These are phyloP conservation scores for Closterium sp. DNA, from an alignment of 139 green algal species.

Conservation along the genomic window DNA sequence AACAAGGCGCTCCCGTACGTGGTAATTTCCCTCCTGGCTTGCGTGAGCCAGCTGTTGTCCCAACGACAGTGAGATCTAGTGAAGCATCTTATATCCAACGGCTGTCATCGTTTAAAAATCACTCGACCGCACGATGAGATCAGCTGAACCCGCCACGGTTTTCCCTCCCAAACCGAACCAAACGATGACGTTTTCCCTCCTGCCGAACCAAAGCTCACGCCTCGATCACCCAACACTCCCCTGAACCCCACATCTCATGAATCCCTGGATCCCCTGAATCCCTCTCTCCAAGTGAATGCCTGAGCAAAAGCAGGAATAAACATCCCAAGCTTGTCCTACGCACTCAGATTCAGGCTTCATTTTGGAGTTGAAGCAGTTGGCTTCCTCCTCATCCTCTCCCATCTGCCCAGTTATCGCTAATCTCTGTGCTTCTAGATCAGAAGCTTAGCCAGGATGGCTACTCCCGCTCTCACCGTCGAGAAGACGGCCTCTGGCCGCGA, in stretches of 20 bases:
- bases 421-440: background rate
- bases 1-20: background rate
- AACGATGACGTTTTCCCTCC: background rate
- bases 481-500: slow-evolving; percentile 51
- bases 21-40: background rate
- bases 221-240: no score
- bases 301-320: background rate
- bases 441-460: slow-evolving; percentile 17
- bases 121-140: no score
- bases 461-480: slow-evolving; percentile 25
- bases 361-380: background rate
- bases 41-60: background rate
- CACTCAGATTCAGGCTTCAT: background rate
- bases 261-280: background rate
- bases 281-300: background rate
- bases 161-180: background rate
- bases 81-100: background rate
- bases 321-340: background rate
- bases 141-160: background rate
- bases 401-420: background rate
- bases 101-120: background rate
- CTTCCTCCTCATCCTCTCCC: background rate
- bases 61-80: background rate
- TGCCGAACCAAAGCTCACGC: background rate
- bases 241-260: no score